Conservation (phyloP, 306 rosid genomes). For the Glycine soja region DNA sequence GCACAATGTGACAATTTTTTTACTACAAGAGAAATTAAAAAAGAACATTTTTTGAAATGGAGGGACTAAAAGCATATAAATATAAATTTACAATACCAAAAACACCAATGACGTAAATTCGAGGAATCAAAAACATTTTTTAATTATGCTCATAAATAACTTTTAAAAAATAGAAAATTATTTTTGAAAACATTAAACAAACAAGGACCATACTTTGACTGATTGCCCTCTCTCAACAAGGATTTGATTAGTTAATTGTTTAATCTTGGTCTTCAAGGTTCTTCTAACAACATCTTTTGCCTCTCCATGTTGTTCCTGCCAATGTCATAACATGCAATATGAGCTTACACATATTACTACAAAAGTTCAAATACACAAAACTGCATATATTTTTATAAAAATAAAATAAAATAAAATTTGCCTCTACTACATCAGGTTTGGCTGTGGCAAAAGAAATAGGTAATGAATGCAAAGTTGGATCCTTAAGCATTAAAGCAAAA, state of each 20-base stretch:
- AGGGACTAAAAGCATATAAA: too few species aligned
- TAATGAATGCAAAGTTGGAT: background rate
- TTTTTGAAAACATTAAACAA: background rate
- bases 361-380: background rate
- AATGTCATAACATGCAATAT: slow-evolving; percentile 12
- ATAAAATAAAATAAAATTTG: background rate
- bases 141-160: background rate
- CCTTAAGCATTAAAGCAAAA: background rate
- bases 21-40: too few species aligned
- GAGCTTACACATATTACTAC: background rate
- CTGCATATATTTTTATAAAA: background rate
- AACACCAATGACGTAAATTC: too few species aligned
- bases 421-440: background rate
- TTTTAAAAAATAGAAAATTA: background rate
- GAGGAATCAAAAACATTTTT: too few species aligned
- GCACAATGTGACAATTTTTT: background rate
- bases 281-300: slow-evolving; percentile 11
- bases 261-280: slow-evolving; percentile 40
- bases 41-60: too few species aligned
- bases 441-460: background rate
- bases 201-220: slow-evolving; percentile 44
- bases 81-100: too few species aligned
- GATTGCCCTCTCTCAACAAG: slow-evolving; percentile 57
- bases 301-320: slow-evolving; percentile 55
- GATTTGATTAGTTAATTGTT: slow-evolving; percentile 59